phyloP scores from a whole-genome alignment of 768 basidiomycete genomes.

The Termitomyces titanicus region DNA sequence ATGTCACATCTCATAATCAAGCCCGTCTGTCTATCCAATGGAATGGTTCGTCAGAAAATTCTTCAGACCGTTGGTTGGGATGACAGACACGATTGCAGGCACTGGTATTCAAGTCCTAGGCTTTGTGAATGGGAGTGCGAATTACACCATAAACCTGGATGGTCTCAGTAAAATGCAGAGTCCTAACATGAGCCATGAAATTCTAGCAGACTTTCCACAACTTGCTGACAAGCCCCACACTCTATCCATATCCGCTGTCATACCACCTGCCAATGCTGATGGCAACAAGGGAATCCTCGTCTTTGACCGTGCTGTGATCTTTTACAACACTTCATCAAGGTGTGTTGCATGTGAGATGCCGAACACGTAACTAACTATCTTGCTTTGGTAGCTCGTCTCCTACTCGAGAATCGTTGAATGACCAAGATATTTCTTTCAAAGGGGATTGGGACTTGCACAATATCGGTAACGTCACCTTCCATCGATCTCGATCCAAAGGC shows the following conservation, averaged over 20 bases:
- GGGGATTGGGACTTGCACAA: slow-evolving; percentile 52
- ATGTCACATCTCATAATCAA: slow-evolving; percentile 58
- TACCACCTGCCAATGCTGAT: slow-evolving; percentile 16
- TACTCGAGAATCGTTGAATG: slow-evolving; percentile 32
- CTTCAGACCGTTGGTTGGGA: neutral
- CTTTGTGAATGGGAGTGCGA: slow-evolving; percentile 33
- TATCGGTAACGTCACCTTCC: slow-evolving; percentile 14
- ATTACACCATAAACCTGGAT: slow-evolving; percentile 53
- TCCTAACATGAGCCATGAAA: slow-evolving; percentile 22
- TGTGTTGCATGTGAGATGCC: neutral
- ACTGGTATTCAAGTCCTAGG: slow-evolving; percentile 63
- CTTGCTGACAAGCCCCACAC: slow-evolving; percentile 50
- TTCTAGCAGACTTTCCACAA: slow-evolving; percentile 47
- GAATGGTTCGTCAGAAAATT: slow-evolving; percentile 46
- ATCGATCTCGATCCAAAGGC: slow-evolving; percentile 33
- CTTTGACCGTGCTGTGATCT: slow-evolving; percentile 27
- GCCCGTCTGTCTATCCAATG: slow-evolving; percentile 55
- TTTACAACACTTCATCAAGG: slow-evolving; percentile 2
- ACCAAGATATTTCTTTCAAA: slow-evolving; percentile 44
- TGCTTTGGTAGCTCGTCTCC: neutral
- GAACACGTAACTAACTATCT: neutral
- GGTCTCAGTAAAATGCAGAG: slow-evolving; percentile 19
- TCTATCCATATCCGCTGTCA: slow-evolving; percentile 49
- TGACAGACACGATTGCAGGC: slow-evolving; percentile 34
- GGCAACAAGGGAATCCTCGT: slow-evolving; percentile 29